phyloP scores from a whole-genome alignment of 345 rosid genomes.

The Eucalyptus albens region DNA sequence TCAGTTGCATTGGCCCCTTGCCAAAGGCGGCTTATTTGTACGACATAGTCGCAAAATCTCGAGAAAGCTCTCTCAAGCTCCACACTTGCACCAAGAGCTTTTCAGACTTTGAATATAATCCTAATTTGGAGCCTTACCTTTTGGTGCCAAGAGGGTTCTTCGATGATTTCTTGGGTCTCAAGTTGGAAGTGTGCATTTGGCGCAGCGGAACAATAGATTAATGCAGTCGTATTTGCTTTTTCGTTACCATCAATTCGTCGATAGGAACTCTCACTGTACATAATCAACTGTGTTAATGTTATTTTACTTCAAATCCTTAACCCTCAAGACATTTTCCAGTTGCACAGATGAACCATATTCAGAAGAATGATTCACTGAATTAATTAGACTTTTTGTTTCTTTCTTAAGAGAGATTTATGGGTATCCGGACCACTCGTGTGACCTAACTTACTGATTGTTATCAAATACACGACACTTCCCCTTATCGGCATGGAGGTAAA shows the following conservation, averaged over 20 bases:
- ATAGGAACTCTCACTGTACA: background rate
- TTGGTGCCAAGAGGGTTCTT: constrained; percentile 4
- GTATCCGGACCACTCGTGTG: background rate
- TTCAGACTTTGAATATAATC: background rate
- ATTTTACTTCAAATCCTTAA: background rate
- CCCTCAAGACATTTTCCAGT: background rate
- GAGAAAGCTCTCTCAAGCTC: background rate
- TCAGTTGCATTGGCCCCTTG: constrained; percentile 13
- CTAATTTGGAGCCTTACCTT: constrained; percentile 1
- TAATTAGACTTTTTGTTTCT: background rate
- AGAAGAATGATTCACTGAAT: background rate
- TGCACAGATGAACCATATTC: background rate
- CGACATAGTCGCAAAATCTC: background rate
- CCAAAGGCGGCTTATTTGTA: background rate
- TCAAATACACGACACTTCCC: background rate
- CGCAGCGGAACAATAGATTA: background rate
- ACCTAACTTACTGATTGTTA: background rate
- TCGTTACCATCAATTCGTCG: background rate
- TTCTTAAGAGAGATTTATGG: background rate
- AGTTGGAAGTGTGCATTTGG: background rate
- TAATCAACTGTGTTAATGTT: background rate
- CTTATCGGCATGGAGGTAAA: no score
- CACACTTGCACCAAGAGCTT: background rate
- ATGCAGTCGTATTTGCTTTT: background rate
- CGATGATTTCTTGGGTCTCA: background rate